Conservation (phyloP, 306 rosid genomes). For the Crotalaria pallida region DNA sequence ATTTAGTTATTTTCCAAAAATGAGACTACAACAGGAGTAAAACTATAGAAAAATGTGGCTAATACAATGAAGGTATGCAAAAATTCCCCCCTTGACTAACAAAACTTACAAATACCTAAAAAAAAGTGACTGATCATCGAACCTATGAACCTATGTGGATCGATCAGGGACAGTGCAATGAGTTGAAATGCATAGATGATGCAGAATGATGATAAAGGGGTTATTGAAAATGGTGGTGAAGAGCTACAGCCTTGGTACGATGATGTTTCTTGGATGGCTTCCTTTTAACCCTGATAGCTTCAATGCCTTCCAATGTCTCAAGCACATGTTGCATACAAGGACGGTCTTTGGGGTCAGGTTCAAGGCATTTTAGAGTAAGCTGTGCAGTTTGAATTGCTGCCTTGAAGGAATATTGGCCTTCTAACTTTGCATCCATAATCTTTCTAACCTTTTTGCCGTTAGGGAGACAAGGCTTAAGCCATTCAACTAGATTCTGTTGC, state of each 20-base stretch:
- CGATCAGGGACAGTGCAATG: background rate
- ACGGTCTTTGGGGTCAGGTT: constrained; percentile 49
- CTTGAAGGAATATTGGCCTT: constrained; percentile 64
- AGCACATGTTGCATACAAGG: constrained; percentile 81
- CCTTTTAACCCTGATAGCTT: constrained; percentile 30
- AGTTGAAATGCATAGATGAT: too few relatives aligned
- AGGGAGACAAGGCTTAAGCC: constrained; percentile 57
- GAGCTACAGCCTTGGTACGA: background rate
- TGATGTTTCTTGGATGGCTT: constrained; percentile 20
- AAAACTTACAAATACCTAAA: background rate
- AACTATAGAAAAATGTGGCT: background rate
- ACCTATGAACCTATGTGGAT: background rate
- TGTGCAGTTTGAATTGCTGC: constrained; percentile 49
- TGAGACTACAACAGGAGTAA: too few relatives aligned
- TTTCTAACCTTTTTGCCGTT: constrained; percentile 38
- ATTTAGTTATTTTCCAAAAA: too few relatives aligned
- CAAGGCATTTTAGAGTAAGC: constrained; percentile 56
- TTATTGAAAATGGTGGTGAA: background rate
- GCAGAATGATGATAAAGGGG: background rate
- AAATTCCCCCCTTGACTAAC: background rate
- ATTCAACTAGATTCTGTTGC: constrained; percentile 58
- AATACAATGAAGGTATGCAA: background rate
- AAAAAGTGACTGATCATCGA: background rate
- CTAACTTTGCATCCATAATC: constrained; percentile 50
- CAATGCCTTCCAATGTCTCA: constrained; percentile 48